Base-by-base conservation (phyloP, 2,329 filamentous ascomycete species). In the Fusarium subglutinans region DNA sequence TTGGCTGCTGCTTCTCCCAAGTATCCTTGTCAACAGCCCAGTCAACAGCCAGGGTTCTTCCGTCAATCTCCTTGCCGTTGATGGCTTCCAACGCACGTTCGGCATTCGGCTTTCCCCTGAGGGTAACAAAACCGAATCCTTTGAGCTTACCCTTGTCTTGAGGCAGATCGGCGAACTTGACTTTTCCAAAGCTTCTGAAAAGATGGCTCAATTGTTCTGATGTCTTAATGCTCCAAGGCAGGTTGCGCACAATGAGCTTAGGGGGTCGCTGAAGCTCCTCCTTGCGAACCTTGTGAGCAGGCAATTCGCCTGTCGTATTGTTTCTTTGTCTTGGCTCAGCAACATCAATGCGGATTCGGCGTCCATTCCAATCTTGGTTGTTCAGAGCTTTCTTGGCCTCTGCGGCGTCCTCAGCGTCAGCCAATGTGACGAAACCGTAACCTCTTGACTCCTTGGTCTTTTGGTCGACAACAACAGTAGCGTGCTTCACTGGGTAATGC, bases 371-470 rank as follows among this genome's bases (percentile, higher is more conserved):
- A 33, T 90, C 85, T 51, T 92, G 88, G 71, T 94, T 93, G 82
- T 98, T 90, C 79, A 98, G 90, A 81, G 97, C 93, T 65, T 92
- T 89, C 80, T 93, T 89, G 24, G 96, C 97, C 73, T 92, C 89
- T 74, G 91, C 86, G 18, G 96, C 95, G 85, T 99, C 96, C 75
- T 98, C 95, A 37, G 93, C 90, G 80, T 99, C 96, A 77, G 95
- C 94, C 79, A 99, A 96, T 5, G 96, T 98, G 65, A 99, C 96
- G 83, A 99, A 99, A 60, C 96, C 96, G 82, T 95, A 99, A 24
- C 96, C 96, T 80, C 94, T 93, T 20, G 94, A 98, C 76, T 91
- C 86, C 80, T 98, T 98, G 5, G 95, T 97, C 74, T 91, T 87
- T 22, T 93, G 91, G 81, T 99, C 96, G 64, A 92, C 85, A 44